A percentile compares a stretch with the other conserved stretches of the same genome.
phyloP scores from a whole-genome alignment of 495 filamentous ascomycete genomes.

The Neurospora pannonica region DNA sequence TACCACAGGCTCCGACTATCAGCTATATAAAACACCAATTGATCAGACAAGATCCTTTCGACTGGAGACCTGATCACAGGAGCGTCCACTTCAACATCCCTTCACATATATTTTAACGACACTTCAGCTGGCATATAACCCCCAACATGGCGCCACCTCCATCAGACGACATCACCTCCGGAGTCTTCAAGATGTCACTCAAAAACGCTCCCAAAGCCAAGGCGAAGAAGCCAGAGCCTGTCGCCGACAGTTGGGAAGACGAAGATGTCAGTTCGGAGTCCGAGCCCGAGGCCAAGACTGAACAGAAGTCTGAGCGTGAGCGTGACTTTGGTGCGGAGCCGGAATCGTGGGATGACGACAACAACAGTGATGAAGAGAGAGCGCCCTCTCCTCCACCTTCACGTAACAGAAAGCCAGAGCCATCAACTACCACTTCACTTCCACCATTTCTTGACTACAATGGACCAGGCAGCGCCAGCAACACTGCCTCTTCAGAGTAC shows the following conservation, averaged over 20 bases:
- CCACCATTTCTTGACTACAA: conserved; percentile 1
- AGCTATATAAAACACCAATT: not conserved
- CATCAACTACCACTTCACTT: not conserved
- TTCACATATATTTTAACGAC: not conserved
- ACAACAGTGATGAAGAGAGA: not conserved
- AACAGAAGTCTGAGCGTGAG: conserved; percentile 8
- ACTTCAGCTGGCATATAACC: not conserved
- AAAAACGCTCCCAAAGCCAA: conserved; percentile 14
- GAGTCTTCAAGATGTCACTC: conserved; percentile 31
- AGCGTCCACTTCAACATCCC: not conserved
- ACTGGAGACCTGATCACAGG: not conserved
- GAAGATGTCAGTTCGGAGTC: conserved; percentile 43
- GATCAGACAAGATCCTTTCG: not conserved
- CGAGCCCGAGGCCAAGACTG: conserved; percentile 20
- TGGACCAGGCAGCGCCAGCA: conserved; percentile 7
- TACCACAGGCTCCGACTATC: not conserved
- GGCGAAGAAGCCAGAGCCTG: conserved; percentile 30
- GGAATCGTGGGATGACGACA: not conserved
- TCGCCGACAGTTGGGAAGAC: conserved; percentile 85
- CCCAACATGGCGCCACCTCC: conserved; percentile 14
- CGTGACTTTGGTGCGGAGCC: conserved; percentile 4
- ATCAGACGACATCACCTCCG: conserved; percentile 14
- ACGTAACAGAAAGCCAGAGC: not conserved
- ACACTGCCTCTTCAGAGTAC: conserved; percentile 1
- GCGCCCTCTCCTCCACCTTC: not conserved